Base-by-base conservation (phyloP, 2,329 filamentous ascomycete genomes). In the Colletotrichum abscissum region DNA sequence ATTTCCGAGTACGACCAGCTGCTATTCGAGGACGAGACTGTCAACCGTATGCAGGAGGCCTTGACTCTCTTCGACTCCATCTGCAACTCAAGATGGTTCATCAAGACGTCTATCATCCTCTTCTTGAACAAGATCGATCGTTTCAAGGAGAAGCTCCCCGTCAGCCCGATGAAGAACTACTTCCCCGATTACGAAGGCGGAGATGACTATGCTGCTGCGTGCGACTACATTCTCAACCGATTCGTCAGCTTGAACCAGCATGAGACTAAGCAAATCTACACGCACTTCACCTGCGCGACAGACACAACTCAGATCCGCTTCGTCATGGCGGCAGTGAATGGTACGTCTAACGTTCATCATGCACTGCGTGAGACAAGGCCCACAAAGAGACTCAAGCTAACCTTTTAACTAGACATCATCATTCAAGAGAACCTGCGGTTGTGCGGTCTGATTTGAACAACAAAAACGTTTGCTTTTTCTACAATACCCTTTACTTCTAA, bases 181-280 rank as follows among this genome's bases (percentile, higher is more conserved):
- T 96, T 96, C 88, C 93, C 94, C 54, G 94, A 97, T 80, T 97
- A 95, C 84, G 96, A 98, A 87, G 94, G 96, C 77, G 97, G 97
- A 78, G 93, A 97, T 78, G 96, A 99, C 85, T 99, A 99, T 81
- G 92, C 93, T 54, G 93, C 95, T 64, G 97, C 97, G 49, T 99
- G 97, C 87, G 96, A 99, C 84, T 99, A 99, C 87, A 98, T 99
- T 80, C 91, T 99, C 75, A 98, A 98, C 90, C 92, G 97, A 82
- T 99, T 99, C 85, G 97, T 98, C 80, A 97, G 94, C 82, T 88
- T 99, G 82, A 99, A 99, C 88, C 97, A 98, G 86, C 96, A 98
- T 83, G 97, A 98, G 88, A 98, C 95, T 68, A 99, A 99, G 89
- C 97, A 99, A 85, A 98, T 99, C 84, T 99, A 99, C 89, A 99